Evolutionary conservation across 176 grass and related monocot species (phyloP).

Genomic region (Oryza glaberrima): DNA sequence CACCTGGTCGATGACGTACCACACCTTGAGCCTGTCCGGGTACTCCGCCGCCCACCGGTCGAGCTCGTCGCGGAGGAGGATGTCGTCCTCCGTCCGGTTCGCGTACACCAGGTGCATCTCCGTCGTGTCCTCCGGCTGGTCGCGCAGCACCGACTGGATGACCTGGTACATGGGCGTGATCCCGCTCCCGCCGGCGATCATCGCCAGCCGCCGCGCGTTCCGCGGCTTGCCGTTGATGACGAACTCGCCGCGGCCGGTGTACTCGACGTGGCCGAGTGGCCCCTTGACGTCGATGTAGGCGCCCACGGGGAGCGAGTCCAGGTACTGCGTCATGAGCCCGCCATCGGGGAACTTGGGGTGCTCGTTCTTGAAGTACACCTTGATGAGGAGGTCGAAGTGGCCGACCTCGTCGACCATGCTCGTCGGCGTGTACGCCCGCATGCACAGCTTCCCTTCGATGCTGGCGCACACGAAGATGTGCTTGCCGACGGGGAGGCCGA

Average conservation of each 20-base stretch:
- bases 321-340: conserved; percentile 87
- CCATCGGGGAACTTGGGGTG: conserved; percentile 84
- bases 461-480: conserved; percentile 87
- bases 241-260: conserved; percentile 71
- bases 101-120: conserved; percentile 94
- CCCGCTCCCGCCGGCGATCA: conserved; percentile 85
- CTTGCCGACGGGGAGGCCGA: conserved; percentile 86
- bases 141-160: conserved; percentile 74
- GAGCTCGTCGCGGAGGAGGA: conserved; percentile 76
- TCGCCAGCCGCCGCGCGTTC: conserved; percentile 59
- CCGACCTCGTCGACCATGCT: conserved; percentile 76
- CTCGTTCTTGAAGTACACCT: conserved; percentile 91
- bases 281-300: conserved; percentile 75
- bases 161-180: conserved; percentile 98
- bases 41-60: conserved; percentile 68
- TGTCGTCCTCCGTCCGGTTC: conserved; percentile 88
- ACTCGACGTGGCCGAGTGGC: conserved; percentile 84
- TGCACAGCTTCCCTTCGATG: conserved; percentile 78
- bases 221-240: conserved; percentile 67
- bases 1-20: conserved; percentile 86
- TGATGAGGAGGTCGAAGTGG: conserved; percentile 85
- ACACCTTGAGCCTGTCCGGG: conserved; percentile 74
- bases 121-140: conserved; percentile 76
- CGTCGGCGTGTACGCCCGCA: conserved; percentile 86
- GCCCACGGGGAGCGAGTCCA: conserved; percentile 60